Percentiles rank a stretch among this genome's conserved stretches.
Evolutionary conservation across 2,329 filamentous ascomycete genomes (phyloP).

Genomic region (Aureobasidium lini): DNA sequence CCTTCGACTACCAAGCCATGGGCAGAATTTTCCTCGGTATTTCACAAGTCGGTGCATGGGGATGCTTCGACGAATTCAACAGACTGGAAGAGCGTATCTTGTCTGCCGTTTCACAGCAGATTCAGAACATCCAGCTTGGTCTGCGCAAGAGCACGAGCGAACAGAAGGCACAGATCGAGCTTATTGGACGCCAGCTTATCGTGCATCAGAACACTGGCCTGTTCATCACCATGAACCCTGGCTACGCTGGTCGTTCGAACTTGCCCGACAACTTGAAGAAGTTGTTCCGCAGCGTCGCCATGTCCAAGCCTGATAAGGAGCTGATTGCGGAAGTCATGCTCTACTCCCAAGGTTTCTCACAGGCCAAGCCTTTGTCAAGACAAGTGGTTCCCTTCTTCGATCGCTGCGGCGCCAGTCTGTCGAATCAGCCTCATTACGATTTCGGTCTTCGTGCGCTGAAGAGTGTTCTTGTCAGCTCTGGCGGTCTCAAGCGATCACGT

Average conservation of each 20-base stretch:
- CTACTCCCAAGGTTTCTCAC: constrained; percentile 97
- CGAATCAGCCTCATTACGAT: constrained; percentile 98
- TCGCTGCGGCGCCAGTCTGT: constrained; percentile 69
- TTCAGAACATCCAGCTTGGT: constrained; percentile 97
- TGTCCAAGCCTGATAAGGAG: constrained; percentile 99
- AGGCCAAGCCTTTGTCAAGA: constrained; percentile 87
- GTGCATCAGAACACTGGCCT: constrained; percentile 94
- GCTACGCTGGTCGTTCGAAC: constrained; percentile 96
- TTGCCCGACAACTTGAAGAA: constrained; percentile 99
- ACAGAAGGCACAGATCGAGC: constrained; percentile 80
- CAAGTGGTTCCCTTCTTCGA: constrained; percentile 99
- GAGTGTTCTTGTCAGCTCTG: constrained; percentile 96
- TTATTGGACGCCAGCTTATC: constrained; percentile 81
- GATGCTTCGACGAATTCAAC: constrained; percentile 99
- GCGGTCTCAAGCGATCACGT: constrained; percentile 83
- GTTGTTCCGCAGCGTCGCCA: constrained; percentile 95
- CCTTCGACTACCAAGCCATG: constrained; percentile 99
- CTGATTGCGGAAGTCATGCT: constrained; percentile 99
- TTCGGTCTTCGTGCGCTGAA: constrained; percentile 97
- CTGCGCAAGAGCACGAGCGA: constrained; percentile 78
- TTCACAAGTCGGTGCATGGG: constrained; percentile 98
- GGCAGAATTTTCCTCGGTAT: constrained; percentile 98
- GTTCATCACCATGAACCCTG: constrained; percentile 99
- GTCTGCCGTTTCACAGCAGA: constrained; percentile 96
- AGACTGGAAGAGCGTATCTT: constrained; percentile 95